phyloP scores from a whole-genome alignment of 768 basidiomycete genomes.

The Cystobasidium tubakii region DNA sequence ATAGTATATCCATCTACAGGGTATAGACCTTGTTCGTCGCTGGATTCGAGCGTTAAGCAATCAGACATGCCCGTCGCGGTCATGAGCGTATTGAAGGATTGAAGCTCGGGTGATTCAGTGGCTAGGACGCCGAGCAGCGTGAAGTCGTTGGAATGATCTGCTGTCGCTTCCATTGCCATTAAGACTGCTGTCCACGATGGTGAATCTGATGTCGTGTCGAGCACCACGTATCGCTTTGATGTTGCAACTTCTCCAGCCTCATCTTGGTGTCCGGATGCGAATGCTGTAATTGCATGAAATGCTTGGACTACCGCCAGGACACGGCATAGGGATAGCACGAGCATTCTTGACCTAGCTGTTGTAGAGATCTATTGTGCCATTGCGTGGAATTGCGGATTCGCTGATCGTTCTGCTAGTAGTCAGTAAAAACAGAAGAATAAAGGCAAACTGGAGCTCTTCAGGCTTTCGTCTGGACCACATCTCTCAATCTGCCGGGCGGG shows the following conservation, averaged over 20 bases:
- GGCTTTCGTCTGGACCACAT: too few relatives aligned
- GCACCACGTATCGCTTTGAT: slow-evolving; percentile 11
- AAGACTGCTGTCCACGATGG: slow-evolving; percentile 21
- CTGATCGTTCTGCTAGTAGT: background rate
- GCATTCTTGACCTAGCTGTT: too few relatives aligned
- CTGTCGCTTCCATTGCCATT: slow-evolving; percentile 22
- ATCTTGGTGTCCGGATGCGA: too few relatives aligned
- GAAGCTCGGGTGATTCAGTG: slow-evolving; percentile 14
- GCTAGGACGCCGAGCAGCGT: slow-evolving; percentile 22
- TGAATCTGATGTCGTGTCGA: slow-evolving; percentile 22
- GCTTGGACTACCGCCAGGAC: background rate
- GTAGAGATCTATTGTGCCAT: too few relatives aligned
- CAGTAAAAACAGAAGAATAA: background rate
- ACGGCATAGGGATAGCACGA: background rate
- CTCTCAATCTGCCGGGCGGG: too few relatives aligned
- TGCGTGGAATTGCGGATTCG: background rate
- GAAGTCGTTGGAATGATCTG: background rate
- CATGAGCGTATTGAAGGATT: background rate
- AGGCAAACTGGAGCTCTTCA: background rate
- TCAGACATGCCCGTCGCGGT: background rate
- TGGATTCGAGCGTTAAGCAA: background rate
- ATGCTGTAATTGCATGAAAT: background rate
- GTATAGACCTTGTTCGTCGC: slow-evolving; percentile 24
- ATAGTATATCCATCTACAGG: slow-evolving; percentile 3
- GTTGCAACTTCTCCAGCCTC: background rate